Evolutionary conservation across 2,329 filamentous ascomycete genomes (phyloP), one percentile per base, ranked within the genome.

Genomic region (Penicillium paneum): DNA sequence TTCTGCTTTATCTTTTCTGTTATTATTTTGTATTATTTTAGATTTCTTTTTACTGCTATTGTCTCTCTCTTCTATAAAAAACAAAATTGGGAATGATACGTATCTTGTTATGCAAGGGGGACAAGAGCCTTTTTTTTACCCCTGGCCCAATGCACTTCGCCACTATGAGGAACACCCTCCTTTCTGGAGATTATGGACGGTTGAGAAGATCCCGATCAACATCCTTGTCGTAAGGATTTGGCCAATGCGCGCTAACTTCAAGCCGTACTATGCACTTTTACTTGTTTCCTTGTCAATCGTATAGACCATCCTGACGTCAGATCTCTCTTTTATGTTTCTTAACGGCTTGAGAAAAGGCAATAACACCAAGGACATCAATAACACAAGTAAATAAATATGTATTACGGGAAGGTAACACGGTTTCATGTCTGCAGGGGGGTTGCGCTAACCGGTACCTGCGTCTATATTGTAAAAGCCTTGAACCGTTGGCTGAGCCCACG

Each of bases 81-180:
- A 35, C 6, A 15, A 42, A 32, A n/a, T 17, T 31, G 7, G 46
- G 49, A 52, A 46, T 45, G 40, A 44, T 48, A 50, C 36, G 52
- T 54, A 43, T 49, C 26, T 51, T n/a, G 12, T 39, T 36, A 55
- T 56, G 54, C 54, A 56, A 56, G 54, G 54, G 44, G 44, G 46
- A 13, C 21, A 17, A n/a, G n/a, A n/a, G 26, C 32, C 17, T 34
- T 34, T 12, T 21, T 43, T 50, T 62, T 64, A 65, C 63, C 63
- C 63, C 63, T 65, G 62, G 61, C 56, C 59, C 58, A 56, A 57
- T 59, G 61, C 55, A 50, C 56, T 45, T 49, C 31, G 52, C 54
- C 55, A 49, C 46, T 53, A 36, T 50, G 43, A 42, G 39, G 36
- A 42, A 49, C 55, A 47, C 41, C 38, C 40, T 42, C 28, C 52